Evolutionary conservation across 495 filamentous ascomycete species (phyloP).

Genomic region (Hypoxylon cercidicola): DNA sequence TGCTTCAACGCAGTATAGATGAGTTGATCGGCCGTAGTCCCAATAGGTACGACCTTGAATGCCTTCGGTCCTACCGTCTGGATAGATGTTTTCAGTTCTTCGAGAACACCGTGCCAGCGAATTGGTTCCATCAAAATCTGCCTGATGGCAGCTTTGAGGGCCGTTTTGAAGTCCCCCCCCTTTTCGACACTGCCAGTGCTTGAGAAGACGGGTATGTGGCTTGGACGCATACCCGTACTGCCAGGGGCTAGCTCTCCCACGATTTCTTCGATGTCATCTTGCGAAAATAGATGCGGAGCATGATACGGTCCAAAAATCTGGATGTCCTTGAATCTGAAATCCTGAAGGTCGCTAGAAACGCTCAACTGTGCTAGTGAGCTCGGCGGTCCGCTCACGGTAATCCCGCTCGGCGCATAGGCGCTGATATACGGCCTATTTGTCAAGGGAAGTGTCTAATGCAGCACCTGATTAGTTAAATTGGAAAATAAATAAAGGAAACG

Average conservation of each 20-base stretch:
- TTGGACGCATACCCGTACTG: slow-evolving; percentile 2
- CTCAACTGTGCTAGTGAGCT: slow-evolving; percentile 28
- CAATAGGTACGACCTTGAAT: slow-evolving; percentile 16
- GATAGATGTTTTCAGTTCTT: slow-evolving; percentile 12
- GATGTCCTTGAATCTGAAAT: slow-evolving; percentile 13
- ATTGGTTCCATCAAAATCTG: slow-evolving; percentile 22
- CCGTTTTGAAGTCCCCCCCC: neutral
- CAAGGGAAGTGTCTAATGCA: slow-evolving; percentile 16
- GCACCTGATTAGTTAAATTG: no score
- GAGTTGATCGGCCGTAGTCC: slow-evolving; percentile 24
- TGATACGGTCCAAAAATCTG: slow-evolving; percentile 45
- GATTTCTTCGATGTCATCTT: slow-evolving; percentile 31
- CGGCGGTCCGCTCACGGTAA: slow-evolving; percentile 42
- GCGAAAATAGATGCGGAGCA: slow-evolving; percentile 43
- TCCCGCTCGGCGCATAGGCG: slow-evolving; percentile 34
- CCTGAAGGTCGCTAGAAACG: neutral
- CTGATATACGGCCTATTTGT: slow-evolving; percentile 42
- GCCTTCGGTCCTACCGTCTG: neutral
- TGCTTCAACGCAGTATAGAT: slow-evolving; percentile 20
- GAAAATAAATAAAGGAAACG: no score
- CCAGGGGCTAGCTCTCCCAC: slow-evolving; percentile 57
- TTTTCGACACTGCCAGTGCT: slow-evolving; percentile 1
- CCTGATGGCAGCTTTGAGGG: slow-evolving; percentile 13
- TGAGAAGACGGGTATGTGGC: slow-evolving; percentile 27
- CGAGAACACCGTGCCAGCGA: slow-evolving; percentile 16